A percentile compares a stretch with the other conserved stretches of the same genome.
Conservation (phyloP, 2,329 filamentous ascomycete species). For the Harringtonia aguacate region DNA sequence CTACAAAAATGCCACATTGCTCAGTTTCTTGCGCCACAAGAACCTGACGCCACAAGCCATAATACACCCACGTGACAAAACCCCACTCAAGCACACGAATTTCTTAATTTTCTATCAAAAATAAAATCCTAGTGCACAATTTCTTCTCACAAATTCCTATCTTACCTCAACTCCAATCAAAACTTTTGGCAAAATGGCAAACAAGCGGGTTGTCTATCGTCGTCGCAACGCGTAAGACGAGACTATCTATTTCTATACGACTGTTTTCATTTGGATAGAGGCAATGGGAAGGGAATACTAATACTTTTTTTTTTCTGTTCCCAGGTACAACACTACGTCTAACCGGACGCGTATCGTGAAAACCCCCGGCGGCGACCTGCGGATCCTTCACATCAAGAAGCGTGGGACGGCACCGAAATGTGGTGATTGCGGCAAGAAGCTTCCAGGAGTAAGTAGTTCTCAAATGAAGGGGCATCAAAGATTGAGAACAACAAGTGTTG, state of each 20-base stretch:
- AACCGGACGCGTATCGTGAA: constrained; percentile 95
- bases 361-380: constrained; percentile 91
- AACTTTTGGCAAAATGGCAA: constrained; percentile 42
- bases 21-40: too few relatives aligned
- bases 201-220: constrained; percentile 57
- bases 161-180: constrained; percentile 15
- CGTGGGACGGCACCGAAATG: constrained; percentile 96
- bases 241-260: not conserved
- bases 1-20: too few relatives aligned
- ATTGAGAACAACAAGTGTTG: too few relatives aligned
- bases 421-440: constrained; percentile 96
- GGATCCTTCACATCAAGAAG: constrained; percentile 99
- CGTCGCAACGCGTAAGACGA: constrained; percentile 67
- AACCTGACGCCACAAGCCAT: too few relatives aligned
- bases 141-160: constrained; percentile 3
- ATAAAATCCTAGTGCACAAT: constrained; percentile 2
- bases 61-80: constrained; percentile 9
- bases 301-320: constrained; percentile 9
- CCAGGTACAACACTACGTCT: constrained; percentile 97
- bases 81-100: constrained; percentile 10
- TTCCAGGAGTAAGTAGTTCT: constrained; percentile 76
- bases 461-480: not conserved
- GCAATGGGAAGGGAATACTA: not conserved
- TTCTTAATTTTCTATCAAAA: constrained; percentile 6
- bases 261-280: not conserved